Conservation (phyloP, 1,284 basidiomycete genomes). For the Ceratobasidium sp. region DNA sequence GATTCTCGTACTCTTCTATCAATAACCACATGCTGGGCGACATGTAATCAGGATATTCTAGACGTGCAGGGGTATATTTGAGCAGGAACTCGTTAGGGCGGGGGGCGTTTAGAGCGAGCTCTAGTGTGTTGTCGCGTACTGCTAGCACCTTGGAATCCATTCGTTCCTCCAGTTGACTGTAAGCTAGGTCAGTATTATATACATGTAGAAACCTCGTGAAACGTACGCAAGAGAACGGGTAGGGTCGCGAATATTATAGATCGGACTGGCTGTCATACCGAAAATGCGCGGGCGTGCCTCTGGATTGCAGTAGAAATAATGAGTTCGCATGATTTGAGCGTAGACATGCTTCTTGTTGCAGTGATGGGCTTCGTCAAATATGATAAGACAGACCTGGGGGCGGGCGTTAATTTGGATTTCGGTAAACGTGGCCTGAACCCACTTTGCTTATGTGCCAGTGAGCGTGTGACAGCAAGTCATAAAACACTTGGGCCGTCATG, state of each 20-base stretch:
- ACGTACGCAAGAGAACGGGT: conserved; percentile 54
- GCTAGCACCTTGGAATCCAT: conserved; percentile 76
- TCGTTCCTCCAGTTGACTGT: conserved; percentile 67
- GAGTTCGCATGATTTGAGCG: conserved; percentile 77
- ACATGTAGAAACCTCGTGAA: background rate
- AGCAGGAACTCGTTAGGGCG: conserved; percentile 73
- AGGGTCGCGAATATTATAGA: conserved; percentile 76
- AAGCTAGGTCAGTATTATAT: conserved; percentile 45
- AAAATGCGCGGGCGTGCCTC: conserved; percentile 76
- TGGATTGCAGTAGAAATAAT: conserved; percentile 63
- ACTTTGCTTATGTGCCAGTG: conserved; percentile 74
- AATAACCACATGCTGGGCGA: conserved; percentile 62
- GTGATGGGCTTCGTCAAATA: conserved; percentile 79
- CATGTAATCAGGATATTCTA: conserved; percentile 61
- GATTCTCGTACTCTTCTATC: conserved; percentile 49
- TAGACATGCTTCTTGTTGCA: conserved; percentile 75
- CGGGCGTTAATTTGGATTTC: background rate
- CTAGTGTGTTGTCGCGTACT: conserved; percentile 68
- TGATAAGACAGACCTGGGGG: conserved; percentile 71
- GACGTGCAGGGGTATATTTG: conserved; percentile 61
- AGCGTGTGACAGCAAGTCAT: conserved; percentile 78
- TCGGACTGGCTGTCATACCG: conserved; percentile 86
- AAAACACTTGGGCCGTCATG: conserved; percentile 85
- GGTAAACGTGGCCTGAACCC: conserved; percentile 30
- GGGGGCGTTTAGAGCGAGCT: conserved; percentile 66